Percentiles rank a stretch among this genome's conserved stretches.
phyloP scores from a whole-genome alignment of 2,329 filamentous ascomycete genomes.

The Huntiella decipiens region DNA sequence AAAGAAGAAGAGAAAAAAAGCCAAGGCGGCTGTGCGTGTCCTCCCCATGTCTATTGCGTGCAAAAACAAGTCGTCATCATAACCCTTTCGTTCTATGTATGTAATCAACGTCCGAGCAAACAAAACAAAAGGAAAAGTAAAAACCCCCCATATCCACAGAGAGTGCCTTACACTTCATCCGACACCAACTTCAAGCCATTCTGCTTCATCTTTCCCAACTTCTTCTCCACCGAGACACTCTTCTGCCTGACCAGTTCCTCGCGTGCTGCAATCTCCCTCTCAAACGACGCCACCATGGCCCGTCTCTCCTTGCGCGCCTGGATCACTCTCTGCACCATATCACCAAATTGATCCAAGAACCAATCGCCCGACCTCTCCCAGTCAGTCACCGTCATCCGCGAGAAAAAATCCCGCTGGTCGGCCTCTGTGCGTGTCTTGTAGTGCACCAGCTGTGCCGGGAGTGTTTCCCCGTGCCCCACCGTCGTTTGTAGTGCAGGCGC shows the following conservation, averaged over 20 bases:
- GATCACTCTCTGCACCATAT: constrained; percentile 28
- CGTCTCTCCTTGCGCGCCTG: constrained; percentile 31
- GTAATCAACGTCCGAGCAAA: neutral
- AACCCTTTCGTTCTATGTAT: neutral
- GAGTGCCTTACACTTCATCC: constrained; percentile 8
- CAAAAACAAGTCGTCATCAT: neutral
- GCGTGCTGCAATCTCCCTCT: constrained; percentile 33
- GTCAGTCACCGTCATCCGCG: constrained; percentile 32
- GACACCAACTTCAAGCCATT: constrained; percentile 36
- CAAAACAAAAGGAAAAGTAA: neutral
- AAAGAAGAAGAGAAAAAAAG: too few relatives aligned
- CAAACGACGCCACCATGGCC: constrained; percentile 29
- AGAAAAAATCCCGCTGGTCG: constrained; percentile 32
- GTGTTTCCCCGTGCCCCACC: constrained; percentile 21
- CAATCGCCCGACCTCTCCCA: constrained; percentile 43
- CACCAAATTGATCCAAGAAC: constrained; percentile 35
- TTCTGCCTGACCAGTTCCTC: constrained; percentile 35
- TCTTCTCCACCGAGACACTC: constrained; percentile 34
- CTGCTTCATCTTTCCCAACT: constrained; percentile 34
- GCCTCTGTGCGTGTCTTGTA: constrained; percentile 26
- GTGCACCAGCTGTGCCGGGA: constrained; percentile 31
- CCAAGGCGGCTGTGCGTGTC: too few relatives aligned
- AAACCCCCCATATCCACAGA: neutral
- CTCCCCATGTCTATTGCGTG: too few relatives aligned
- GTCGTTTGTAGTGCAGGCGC: constrained; percentile 17